Evolutionary conservation across 768 basidiomycete genomes (phyloP), one percentile per base, ranked within the genome.

Genomic region (Trametes coccinea): DNA sequence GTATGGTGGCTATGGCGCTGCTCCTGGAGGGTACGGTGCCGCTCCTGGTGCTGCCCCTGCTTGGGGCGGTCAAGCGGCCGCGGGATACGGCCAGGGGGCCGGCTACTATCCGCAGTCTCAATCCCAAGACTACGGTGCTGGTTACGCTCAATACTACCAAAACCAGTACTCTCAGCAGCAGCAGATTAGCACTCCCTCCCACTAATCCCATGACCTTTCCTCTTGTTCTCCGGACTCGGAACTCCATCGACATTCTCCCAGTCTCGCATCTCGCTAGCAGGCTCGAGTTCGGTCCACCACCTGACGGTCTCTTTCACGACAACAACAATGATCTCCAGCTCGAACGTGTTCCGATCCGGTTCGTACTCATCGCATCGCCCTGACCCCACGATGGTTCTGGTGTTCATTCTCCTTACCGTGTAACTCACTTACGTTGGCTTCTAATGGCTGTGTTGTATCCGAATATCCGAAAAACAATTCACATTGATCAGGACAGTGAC

Each of bases 131-230:
- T 92, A 92, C 72, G 80, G 85, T 29, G 75, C 79, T 72, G 90
- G 85, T 73, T 93, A 93, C 64, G 89, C 91, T 46, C 83, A 90
- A 63, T 94, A 93, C 74, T 94, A 94, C 75, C 91, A 93, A 79
- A 85, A 84, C 74, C 91, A 92, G 82, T 93, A 92, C 71, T 80
- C 87, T 65, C 90, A 92, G 74, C 87, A 89, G 76, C 86, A 89
- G 76, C 86, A 86, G 75, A 72, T 82, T 73, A 80, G 74, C 70
- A 74, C 77, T n/a, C 73, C 77, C 37, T 61, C 76, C 41, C 70
- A 76, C 67, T 78, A 72, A 70, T 60, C 50, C 53, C 56, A 59
- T 60, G 45, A 49, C 57, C 39, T 11, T 41, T 51, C 34, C 50
- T 22, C 22, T 22, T 22, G 22, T 22, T 22, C 22, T 22, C 22